Conservation (phyloP, 257 asterid genomes). For the Jasminum sambac region DNA sequence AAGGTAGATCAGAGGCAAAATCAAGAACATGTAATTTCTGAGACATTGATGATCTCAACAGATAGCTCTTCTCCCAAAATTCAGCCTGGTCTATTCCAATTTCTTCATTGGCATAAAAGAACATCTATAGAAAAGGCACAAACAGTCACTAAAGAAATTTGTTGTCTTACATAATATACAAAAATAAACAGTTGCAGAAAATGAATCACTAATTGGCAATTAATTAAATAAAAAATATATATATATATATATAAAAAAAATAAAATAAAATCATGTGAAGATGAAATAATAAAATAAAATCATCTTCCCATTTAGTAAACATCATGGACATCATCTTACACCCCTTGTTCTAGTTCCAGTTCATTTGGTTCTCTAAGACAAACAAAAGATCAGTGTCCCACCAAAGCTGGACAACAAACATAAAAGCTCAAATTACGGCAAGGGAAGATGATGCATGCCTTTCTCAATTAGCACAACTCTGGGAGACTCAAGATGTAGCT, state of each 20-base stretch:
- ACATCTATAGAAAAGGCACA: constrained; percentile 59
- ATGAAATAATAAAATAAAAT: background rate
- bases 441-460: background rate
- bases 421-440: background rate
- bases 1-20: constrained; percentile 37
- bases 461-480: background rate
- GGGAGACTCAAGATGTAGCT: constrained; percentile 19
- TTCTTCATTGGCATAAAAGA: constrained; percentile 70
- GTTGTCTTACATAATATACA: background rate
- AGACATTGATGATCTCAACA: constrained; percentile 50
- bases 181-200: constrained; percentile 16
- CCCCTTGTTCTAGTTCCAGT: no score
- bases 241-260: no score
- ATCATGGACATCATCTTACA: background rate
- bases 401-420: background rate
- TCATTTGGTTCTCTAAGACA: background rate
- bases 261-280: background rate
- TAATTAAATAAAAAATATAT: background rate
- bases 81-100: constrained; percentile 83
- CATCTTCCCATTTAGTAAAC: background rate
- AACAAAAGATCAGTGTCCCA: background rate
- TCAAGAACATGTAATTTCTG: constrained; percentile 33
- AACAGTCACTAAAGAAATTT: constrained; percentile 13
- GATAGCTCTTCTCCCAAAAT: constrained; percentile 97
- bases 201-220: background rate